Percentiles rank a stretch among this genome's conserved stretches.
phyloP scores from a whole-genome alignment of 1,284 basidiomycete species.

The Golubevia sp. region DNA sequence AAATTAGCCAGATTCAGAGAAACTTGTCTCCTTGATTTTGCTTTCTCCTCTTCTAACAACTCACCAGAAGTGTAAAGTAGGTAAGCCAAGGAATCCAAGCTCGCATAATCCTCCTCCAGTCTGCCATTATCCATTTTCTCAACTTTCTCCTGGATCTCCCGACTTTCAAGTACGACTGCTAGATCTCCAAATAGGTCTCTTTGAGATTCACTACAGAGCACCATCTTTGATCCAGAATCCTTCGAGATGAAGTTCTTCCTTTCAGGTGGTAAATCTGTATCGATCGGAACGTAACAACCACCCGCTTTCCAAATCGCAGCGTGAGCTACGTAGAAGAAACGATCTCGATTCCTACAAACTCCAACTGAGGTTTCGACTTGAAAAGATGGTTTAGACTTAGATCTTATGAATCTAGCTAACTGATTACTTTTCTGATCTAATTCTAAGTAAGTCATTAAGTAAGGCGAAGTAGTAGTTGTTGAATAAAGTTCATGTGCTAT shows the following conservation, averaged over 20 bases:
- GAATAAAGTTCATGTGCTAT: no score
- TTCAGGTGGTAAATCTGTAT: conserved; percentile 67
- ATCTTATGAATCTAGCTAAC: conserved; percentile 65
- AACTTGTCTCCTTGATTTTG: no score
- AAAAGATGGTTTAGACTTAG: conserved; percentile 54
- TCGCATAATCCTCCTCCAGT: conserved; percentile 52
- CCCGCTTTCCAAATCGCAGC: conserved; percentile 67
- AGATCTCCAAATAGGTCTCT: not conserved
- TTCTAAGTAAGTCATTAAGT: conserved; percentile 61
- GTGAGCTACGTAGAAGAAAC: conserved; percentile 65
- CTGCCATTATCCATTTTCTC: conserved; percentile 30
- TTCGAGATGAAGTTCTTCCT: conserved; percentile 66
- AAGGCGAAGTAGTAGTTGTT: no score
- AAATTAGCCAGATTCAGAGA: no score
- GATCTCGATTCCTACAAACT: conserved; percentile 66
- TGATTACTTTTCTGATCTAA: conserved; percentile 64
- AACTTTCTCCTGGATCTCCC: not conserved
- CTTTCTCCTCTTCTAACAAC: no score
- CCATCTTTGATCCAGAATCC: conserved; percentile 65
- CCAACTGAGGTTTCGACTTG: conserved; percentile 65
- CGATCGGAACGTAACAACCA: conserved; percentile 69
- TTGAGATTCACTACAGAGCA: not conserved
- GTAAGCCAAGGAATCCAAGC: conserved; percentile 64
- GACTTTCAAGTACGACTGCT: conserved; percentile 55
- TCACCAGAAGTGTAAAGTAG: conserved; percentile 65